These are phyloP conservation scores for Calonectria crousiana DNA, from an alignment of 2,329 filamentous ascomycete species.

Conservation along the genomic window DNA sequence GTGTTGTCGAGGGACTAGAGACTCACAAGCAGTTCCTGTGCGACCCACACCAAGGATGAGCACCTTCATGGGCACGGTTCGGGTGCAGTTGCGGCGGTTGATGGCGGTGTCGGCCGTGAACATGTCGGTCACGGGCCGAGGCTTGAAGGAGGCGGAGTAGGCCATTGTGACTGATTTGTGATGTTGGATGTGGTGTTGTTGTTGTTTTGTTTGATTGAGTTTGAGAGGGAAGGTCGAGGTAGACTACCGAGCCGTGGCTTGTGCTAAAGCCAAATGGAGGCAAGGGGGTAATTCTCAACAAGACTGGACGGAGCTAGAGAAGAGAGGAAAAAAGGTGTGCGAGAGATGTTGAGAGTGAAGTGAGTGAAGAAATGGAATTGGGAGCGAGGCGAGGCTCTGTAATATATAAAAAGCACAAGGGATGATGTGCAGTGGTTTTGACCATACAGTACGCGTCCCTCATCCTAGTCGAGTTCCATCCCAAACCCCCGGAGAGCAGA, in stretches of 20 bases:
- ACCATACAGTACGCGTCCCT: slow-evolving; percentile 5
- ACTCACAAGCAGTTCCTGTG: slow-evolving; percentile 77
- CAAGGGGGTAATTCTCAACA: background rate
- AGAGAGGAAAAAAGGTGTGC: background rate
- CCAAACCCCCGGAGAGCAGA: slow-evolving; percentile 11
- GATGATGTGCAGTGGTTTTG: background rate
- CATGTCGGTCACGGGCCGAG: slow-evolving; percentile 65
- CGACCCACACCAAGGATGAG: slow-evolving; percentile 77
- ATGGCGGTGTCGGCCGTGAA: slow-evolving; percentile 77
- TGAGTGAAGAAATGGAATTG: background rate
- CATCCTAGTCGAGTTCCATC: slow-evolving; percentile 5
- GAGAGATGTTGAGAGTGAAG: background rate
- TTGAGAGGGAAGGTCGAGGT: background rate
- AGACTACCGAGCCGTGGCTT: background rate
- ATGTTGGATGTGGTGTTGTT: background rate
- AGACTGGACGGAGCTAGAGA: background rate
- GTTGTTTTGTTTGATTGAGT: background rate
- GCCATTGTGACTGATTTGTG: slow-evolving; percentile 39
- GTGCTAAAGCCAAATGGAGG: background rate
- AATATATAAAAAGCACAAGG: slow-evolving; percentile 5
- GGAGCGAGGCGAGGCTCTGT: slow-evolving; percentile 1
- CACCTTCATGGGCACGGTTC: slow-evolving; percentile 79
- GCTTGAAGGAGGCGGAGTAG: slow-evolving; percentile 45
- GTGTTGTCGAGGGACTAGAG: background rate
- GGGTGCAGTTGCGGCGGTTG: slow-evolving; percentile 73